These are phyloP conservation scores for Euphorbia schlechtendalii DNA, from an alignment of 441 rosid genomes.

Conservation along the genomic window DNA sequence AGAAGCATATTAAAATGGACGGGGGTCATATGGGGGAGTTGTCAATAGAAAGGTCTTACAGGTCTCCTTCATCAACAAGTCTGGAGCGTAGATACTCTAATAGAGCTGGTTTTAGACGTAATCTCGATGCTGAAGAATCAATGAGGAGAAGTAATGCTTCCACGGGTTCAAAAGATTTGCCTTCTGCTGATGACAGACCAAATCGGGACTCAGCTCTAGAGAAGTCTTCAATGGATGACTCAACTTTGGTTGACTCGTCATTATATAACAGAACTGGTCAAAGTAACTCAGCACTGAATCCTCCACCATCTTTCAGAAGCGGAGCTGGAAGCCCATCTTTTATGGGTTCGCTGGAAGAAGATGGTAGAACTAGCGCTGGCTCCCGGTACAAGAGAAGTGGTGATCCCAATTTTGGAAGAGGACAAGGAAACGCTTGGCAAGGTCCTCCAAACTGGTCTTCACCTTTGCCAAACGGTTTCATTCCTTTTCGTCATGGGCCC, in stretches of 20 bases:
- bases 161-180: slow-evolving; percentile 44
- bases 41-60: slow-evolving; percentile 60
- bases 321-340: slow-evolving; percentile 62
- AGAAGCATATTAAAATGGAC: slow-evolving; percentile 54
- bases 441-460: slow-evolving; percentile 82
- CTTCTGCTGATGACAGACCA: slow-evolving; percentile 48
- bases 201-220: slow-evolving; percentile 43
- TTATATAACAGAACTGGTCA: slow-evolving; percentile 52
- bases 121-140: slow-evolving; percentile 69
- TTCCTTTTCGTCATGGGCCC: slow-evolving; percentile 85
- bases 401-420: slow-evolving; percentile 66
- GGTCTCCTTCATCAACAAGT: slow-evolving; percentile 78
- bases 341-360: slow-evolving; percentile 63
- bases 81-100: slow-evolving; percentile 64
- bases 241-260: slow-evolving; percentile 50
- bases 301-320: slow-evolving; percentile 60
- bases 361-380: slow-evolving; percentile 40
- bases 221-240: slow-evolving; percentile 53
- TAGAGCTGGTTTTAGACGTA: slow-evolving; percentile 53
- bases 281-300: slow-evolving; percentile 45
- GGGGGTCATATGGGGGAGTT: slow-evolving; percentile 63
- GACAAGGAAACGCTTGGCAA: slow-evolving; percentile 87
- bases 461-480: slow-evolving; percentile 72
- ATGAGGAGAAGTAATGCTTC: slow-evolving; percentile 56
- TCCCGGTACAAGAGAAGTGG: slow-evolving; percentile 61